Conservation (phyloP, 495 filamentous ascomycete species). For the Aspergillus haitiensis region DNA sequence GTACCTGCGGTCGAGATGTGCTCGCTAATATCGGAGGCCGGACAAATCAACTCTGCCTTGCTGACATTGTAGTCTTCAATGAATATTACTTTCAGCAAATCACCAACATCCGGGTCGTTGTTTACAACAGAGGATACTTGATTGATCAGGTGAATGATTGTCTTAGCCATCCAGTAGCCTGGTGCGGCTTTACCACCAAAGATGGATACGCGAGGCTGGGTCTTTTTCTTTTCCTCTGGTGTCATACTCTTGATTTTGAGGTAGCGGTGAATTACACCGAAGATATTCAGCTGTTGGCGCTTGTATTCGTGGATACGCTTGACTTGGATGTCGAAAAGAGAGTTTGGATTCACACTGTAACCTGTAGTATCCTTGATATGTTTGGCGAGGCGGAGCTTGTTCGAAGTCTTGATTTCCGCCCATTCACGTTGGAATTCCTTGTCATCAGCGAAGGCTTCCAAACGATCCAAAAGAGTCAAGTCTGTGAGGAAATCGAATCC, state of each 20-base stretch:
- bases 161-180: slow-evolving; percentile 99
- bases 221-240: slow-evolving; percentile 82
- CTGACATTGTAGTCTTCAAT: slow-evolving; percentile 98
- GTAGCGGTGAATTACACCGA: slow-evolving; percentile 95
- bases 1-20: slow-evolving; percentile 98
- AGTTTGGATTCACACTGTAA: slow-evolving; percentile 78
- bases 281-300: slow-evolving; percentile 98
- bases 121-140: slow-evolving; percentile 90
- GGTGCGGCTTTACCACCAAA: slow-evolving; percentile 98
- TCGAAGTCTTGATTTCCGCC: slow-evolving; percentile 80
- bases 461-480: slow-evolving; percentile 75
- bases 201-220: slow-evolving; percentile 89
- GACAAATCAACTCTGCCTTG: slow-evolving; percentile 95
- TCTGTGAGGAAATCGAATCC: slow-evolving; percentile 84
- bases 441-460: slow-evolving; percentile 80
- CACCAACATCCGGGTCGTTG: slow-evolving; percentile 85
- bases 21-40: slow-evolving; percentile 94
- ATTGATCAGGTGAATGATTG: slow-evolving; percentile 95
- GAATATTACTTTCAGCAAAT: slow-evolving; percentile 95
- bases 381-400: slow-evolving; percentile 80
- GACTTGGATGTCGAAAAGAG: slow-evolving; percentile 95
- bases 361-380: slow-evolving; percentile 81
- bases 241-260: slow-evolving; percentile 82
- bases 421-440: slow-evolving; percentile 88
- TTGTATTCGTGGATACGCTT: slow-evolving; percentile 99